Base-by-base conservation (phyloP, 257 asterid genomes). In the Pogostemon cablin region DNA sequence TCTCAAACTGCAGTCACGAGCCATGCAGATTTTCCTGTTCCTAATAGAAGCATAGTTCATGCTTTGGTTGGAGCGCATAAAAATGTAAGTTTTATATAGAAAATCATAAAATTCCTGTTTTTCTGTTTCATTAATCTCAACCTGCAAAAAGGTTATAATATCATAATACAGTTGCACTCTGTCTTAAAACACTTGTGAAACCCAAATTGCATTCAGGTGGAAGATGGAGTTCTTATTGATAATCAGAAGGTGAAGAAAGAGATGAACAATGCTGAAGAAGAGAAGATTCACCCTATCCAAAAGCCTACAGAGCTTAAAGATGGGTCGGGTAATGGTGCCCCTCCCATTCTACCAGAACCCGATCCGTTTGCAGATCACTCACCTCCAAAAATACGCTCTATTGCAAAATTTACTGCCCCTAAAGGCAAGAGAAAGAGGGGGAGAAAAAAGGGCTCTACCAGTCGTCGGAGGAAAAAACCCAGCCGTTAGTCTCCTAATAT, bases 161-260 rank as follows among this genome's bases (percentile, higher is more conserved):
- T 25, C 32, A 25, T 25, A 25, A 25, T 25, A 25, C 32, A 25
- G 32, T 25, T 25, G 32, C 32, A 25, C 32, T 25, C 32, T 25
- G 32, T 25, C 32, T 25, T 25, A 25, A 25, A 25, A 25, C 32
- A 37, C 44, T 64, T 17, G 52, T 49, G 59, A 53, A 68, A 65
- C 66, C 50, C 40, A 40, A 48, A 3, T 60, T 64, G 2, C 69
- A 5, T 72, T 83, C 82, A 89, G 98, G 75, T 72, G 15, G 93
- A 82, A 81, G 95, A 83, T 47, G 90, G 78, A 32, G 70, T 78
- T 62, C 84, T 87, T 78, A 78, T 86, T 48, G 78, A 86, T 59
- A 84, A 80, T 39, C 72, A 72, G 79, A 82, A 79, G 78, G 78
- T 75, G 74, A 86, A 83, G 78, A 84, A 79, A 67, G 92, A 80